phyloP scores from a whole-genome alignment of 306 rosid species.

The Trifolium pratense region DNA sequence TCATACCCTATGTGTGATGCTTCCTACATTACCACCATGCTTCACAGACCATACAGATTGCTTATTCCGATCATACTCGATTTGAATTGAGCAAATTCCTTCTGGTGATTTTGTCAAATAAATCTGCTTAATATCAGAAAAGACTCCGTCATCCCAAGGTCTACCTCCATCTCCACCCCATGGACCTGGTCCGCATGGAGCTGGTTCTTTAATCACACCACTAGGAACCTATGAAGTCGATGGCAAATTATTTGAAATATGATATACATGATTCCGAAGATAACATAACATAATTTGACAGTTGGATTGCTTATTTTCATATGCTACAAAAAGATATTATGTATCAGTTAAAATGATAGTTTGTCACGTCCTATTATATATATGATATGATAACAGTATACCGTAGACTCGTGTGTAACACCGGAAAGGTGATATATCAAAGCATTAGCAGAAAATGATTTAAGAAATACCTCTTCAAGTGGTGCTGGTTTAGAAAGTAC shows the following conservation, averaged over 20 bases:
- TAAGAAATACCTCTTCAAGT: constrained; percentile 60
- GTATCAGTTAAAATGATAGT: not conserved
- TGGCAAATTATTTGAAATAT: not conserved
- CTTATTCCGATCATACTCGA: constrained; percentile 83
- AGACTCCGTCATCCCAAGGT: constrained; percentile 96
- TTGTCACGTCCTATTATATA: not conserved
- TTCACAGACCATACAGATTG: constrained; percentile 91
- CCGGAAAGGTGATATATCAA: not conserved
- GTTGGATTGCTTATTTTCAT: not conserved
- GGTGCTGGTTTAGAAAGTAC: constrained; percentile 55
- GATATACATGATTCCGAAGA: not conserved
- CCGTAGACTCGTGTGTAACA: not conserved
- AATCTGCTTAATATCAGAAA: constrained; percentile 79
- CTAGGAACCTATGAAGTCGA: constrained; percentile 51
- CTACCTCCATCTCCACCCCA: constrained; percentile 99
- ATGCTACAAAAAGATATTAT: not conserved
- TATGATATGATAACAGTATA: not conserved
- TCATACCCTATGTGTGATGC: constrained; percentile 63
- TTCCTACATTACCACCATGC: constrained; percentile 85
- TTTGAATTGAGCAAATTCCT: constrained; percentile 81
- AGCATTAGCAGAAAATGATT: constrained; percentile 22
- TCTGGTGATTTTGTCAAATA: constrained; percentile 70
- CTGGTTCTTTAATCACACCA: constrained; percentile 82
- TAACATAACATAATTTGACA: not conserved
- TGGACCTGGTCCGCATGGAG: constrained; percentile 93